These are phyloP conservation scores for Pseudogymnoascus sp. DNA, from an alignment of 2,329 filamentous ascomycete species.

Conservation along the genomic window DNA sequence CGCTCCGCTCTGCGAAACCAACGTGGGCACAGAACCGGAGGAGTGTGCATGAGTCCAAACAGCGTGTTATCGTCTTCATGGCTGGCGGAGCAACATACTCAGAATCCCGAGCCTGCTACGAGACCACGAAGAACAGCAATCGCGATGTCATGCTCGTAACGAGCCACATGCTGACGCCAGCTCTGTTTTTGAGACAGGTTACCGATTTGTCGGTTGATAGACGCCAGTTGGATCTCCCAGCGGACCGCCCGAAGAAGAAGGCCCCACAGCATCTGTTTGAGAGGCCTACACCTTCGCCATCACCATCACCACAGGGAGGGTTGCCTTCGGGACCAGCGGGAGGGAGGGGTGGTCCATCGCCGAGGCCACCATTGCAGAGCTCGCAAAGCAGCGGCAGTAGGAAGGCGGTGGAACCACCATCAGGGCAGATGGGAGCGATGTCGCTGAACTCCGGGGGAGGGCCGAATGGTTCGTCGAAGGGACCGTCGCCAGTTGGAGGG, in stretches of 20 bases:
- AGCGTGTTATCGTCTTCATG: constrained; percentile 89
- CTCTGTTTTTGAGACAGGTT: constrained; percentile 74
- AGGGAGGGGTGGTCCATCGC: constrained; percentile 22
- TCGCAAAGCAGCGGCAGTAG: constrained; percentile 16
- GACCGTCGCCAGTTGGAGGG: constrained; percentile 26
- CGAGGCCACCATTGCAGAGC: constrained; percentile 20
- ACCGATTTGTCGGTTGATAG: constrained; percentile 70
- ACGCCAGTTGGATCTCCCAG: constrained; percentile 68
- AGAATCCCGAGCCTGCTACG: constrained; percentile 83
- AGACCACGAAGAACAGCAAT: constrained; percentile 62
- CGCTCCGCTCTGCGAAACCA: constrained; percentile 82
- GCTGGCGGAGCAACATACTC: constrained; percentile 92
- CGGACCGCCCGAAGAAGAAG: constrained; percentile 69
- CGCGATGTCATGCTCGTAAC: constrained; percentile 83
- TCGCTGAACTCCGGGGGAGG: constrained; percentile 21
- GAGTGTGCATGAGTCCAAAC: constrained; percentile 68
- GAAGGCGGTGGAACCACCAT: constrained; percentile 22
- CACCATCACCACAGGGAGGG: constrained; percentile 26
- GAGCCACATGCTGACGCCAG: constrained; percentile 85
- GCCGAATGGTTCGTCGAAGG: constrained; percentile 24
- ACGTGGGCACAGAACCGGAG: constrained; percentile 86
- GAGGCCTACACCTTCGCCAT: constrained; percentile 48
- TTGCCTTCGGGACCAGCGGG: constrained; percentile 14
- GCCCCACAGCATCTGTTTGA: constrained; percentile 84
- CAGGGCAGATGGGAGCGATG: constrained; percentile 21